Conservation (phyloP, 371 early-diverging fungal genomes). For the Coemansia sp. region DNA sequence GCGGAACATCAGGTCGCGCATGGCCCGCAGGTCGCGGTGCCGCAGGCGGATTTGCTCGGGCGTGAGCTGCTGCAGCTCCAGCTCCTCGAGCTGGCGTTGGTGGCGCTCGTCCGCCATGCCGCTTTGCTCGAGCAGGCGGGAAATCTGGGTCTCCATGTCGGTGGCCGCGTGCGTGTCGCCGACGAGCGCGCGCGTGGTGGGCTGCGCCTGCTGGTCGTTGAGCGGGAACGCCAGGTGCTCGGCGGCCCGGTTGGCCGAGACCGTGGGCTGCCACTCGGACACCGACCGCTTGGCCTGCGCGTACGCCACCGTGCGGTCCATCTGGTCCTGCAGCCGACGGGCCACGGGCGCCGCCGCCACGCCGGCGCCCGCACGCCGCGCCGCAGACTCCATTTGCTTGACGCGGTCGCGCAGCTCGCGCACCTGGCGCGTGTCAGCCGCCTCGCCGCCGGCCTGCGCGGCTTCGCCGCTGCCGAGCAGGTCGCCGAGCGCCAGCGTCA, state of each 20-base stretch:
- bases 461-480: slow-evolving; percentile 68
- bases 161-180: slow-evolving; percentile 62
- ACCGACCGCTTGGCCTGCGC: slow-evolving; percentile 75
- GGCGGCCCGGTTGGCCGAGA: slow-evolving; percentile 80
- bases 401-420: slow-evolving; percentile 36
- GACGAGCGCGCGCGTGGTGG: slow-evolving; percentile 59
- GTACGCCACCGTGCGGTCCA: slow-evolving; percentile 85
- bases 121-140: slow-evolving; percentile 63
- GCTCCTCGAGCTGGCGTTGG: slow-evolving; percentile 77
- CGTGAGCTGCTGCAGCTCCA: slow-evolving; percentile 76
- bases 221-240: slow-evolving; percentile 82
- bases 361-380: slow-evolving; percentile 52
- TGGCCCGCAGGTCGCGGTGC: slow-evolving; percentile 77
- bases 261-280: slow-evolving; percentile 79
- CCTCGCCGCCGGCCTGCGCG: slow-evolving; percentile 55
- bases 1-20: slow-evolving; percentile 93
- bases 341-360: slow-evolving; percentile 81
- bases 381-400: slow-evolving; percentile 21
- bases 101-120: slow-evolving; percentile 75
- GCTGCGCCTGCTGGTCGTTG: slow-evolving; percentile 28
- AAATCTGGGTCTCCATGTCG: slow-evolving; percentile 80
- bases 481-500: slow-evolving; percentile 66
- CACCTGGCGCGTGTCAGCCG: slow-evolving; percentile 52
- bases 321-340: slow-evolving; percentile 75
- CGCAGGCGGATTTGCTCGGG: slow-evolving; percentile 74